A percentile compares a stretch with the other conserved stretches of the same genome.
phyloP scores from a whole-genome alignment of 352 stramenopile species.

The Phytophthora citricola region DNA sequence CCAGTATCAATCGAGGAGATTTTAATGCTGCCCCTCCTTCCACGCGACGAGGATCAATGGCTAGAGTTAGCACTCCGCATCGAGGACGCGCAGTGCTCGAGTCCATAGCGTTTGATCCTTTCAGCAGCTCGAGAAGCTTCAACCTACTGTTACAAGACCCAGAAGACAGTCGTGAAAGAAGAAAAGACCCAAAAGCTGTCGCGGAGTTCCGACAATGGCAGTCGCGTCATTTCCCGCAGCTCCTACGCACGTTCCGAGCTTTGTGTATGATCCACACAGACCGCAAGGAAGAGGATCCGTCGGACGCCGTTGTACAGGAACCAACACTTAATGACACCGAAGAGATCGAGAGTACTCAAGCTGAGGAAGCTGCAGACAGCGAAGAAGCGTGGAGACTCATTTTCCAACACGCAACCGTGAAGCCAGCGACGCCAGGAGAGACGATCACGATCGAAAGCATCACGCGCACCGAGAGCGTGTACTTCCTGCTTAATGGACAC shows the following conservation, averaged over 20 bases:
- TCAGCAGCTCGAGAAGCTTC: conserved; percentile 42
- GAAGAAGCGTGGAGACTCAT: conserved; percentile 26
- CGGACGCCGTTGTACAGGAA: not conserved
- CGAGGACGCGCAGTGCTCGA: conserved; percentile 22
- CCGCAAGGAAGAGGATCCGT: not conserved
- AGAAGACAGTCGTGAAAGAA: conserved; percentile 3
- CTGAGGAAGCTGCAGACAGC: not conserved
- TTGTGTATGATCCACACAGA: conserved; percentile 15
- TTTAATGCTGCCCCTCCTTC: conserved; percentile 1
- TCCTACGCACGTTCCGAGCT: conserved; percentile 26
- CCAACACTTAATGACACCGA: conserved; percentile 5
- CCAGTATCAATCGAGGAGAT: conserved; percentile 1
- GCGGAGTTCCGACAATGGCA: conserved; percentile 43
- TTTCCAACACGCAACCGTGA: conserved; percentile 21
- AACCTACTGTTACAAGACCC: conserved; percentile 39
- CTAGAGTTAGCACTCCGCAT: not conserved
- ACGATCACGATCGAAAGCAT: conserved; percentile 13
- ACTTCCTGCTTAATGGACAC: conserved; percentile 35
- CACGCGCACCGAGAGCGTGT: conserved; percentile 16
- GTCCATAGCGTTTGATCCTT: conserved; percentile 54
- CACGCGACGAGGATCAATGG: not conserved
- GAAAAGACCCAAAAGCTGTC: conserved; percentile 32
- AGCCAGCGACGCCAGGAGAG: conserved; percentile 23
- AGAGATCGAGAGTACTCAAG: not conserved
- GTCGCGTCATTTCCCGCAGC: conserved; percentile 36